Evolutionary conservation across 139 green algal species (phyloP), one percentile per base, ranked within the genome.

Genomic region (Pleodorina starrii): DNA sequence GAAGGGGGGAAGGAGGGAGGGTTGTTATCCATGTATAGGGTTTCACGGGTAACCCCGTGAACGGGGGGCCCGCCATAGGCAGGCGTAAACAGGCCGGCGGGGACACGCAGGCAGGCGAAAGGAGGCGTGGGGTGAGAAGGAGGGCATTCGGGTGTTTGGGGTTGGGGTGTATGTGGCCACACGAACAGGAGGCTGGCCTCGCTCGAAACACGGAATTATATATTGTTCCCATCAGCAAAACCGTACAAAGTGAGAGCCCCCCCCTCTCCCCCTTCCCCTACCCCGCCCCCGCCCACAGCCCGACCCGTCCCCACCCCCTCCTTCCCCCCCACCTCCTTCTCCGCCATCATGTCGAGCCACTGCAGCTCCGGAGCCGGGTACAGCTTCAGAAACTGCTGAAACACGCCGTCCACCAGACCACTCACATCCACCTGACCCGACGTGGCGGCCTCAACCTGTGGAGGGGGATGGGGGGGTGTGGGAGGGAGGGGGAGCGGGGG

Each of bases 331-430:
- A 87, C 81, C 63, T 87, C 81, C 81, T 36, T 68, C 63, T 87
- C 63, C 29, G 81, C 81, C 63, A 51, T 78, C n/a, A 77, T 32
- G 60, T 87, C 81, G 43, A 87, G 81, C 81, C 81, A 87, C 81
- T 79, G 60, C 63, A 87, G 81, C 81, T 87, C 81, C 23, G 63
- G 81, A n/a, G 60, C 63, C 27, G 63, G 81, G 60, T 87, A 87
- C 9, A 77, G 63, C 38, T 59, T 42, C 11, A 87, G 63, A 1
- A 51, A 35, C 27, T 38, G n/a, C 60, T 77, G 36, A 27, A 87
- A 87, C 7, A 69, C 81, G n/a, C 38, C 17, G 42, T 36, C 32
- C 43, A 87, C n/a, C 60, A 87, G 81, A 6, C 38, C 16, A 5
- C 14, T 38, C n/a, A 66, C 43, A 12, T 78, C 63, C 79, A 86